Evolutionary conservation across 164 flowering plant genomes (phyloP).

Genomic region (Vitis labrusca): DNA sequence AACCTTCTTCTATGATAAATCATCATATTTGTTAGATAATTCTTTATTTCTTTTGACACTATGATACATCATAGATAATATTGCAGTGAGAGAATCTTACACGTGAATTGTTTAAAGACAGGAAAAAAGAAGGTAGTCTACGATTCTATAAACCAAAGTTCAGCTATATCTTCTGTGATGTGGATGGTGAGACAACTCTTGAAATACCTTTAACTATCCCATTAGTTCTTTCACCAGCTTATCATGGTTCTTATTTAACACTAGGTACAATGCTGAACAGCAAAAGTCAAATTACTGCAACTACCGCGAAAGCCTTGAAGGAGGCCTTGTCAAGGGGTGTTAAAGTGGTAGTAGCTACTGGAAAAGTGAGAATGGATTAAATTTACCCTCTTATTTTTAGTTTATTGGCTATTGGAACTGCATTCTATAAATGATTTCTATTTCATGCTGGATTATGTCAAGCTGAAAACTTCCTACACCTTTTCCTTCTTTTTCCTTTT

Average conservation of each 20-base stretch:
- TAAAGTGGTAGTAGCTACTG: conserved; percentile 93
- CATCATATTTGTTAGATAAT: not conserved
- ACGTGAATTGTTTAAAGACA: conserved; percentile 54
- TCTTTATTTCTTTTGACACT: not conserved
- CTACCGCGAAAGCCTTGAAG: conserved; percentile 71
- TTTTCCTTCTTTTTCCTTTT: not conserved
- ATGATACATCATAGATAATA: conserved; percentile 11
- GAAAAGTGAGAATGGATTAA: conserved; percentile 58
- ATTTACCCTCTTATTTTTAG: not conserved
- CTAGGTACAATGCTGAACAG: conserved; percentile 91
- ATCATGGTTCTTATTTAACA: conserved; percentile 14
- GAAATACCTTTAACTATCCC: not conserved
- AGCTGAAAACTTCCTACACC: not conserved
- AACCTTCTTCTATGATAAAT: conserved; percentile 7
- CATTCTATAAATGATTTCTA: not conserved
- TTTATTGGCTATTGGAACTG: not conserved
- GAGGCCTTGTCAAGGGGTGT: conserved; percentile 85
- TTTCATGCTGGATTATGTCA: not conserved
- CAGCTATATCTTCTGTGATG: conserved; percentile 86
- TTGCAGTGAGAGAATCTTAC: conserved; percentile 37
- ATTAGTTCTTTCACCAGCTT: conserved; percentile 6
- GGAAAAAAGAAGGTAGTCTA: conserved; percentile 83
- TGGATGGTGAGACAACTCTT: conserved; percentile 79
- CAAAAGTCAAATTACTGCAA: conserved; percentile 61
- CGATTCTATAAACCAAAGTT: conserved; percentile 86